Conservation (phyloP, 371 early-diverging fungal species). For the Mucor plumbeus region DNA sequence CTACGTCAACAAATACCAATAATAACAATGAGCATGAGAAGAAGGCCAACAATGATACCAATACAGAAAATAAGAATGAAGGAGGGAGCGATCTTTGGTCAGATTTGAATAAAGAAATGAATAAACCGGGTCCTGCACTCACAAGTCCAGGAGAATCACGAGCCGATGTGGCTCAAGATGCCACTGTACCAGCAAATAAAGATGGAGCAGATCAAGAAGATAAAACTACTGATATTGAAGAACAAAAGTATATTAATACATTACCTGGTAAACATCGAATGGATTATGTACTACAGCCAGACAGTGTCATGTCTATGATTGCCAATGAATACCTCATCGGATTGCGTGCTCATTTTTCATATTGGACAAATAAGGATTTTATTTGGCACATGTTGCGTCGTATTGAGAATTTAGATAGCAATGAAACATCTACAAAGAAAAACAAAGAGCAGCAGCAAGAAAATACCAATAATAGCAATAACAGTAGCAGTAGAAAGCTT, state of each 20-base stretch:
- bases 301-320: slow-evolving; percentile 58
- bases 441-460: not conserved
- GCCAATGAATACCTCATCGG: slow-evolving; percentile 58
- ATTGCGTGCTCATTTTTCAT: slow-evolving; percentile 55
- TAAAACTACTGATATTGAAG: slow-evolving; percentile 8
- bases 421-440: not conserved
- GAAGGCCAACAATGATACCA: no score
- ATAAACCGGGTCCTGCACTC: slow-evolving; percentile 45
- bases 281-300: slow-evolving; percentile 54
- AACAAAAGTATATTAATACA: slow-evolving; percentile 24
- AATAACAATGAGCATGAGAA: no score
- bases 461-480: not conserved
- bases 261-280: slow-evolving; percentile 43
- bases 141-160: slow-evolving; percentile 40
- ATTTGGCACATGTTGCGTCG: slow-evolving; percentile 55
- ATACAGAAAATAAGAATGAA: no score
- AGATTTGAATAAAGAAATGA: slow-evolving; percentile 40
- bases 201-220: slow-evolving; percentile 22
- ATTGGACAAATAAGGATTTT: slow-evolving; percentile 59
- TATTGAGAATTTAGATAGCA: slow-evolving; percentile 31
- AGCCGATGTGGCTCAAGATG: slow-evolving; percentile 42
- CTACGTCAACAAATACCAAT: no score
- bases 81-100: slow-evolving; percentile 25
- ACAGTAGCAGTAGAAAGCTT: not conserved
- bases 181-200: slow-evolving; percentile 24